Base-by-base conservation (phyloP, 768 basidiomycete genomes). In the Nevesoporus exiguus region DNA sequence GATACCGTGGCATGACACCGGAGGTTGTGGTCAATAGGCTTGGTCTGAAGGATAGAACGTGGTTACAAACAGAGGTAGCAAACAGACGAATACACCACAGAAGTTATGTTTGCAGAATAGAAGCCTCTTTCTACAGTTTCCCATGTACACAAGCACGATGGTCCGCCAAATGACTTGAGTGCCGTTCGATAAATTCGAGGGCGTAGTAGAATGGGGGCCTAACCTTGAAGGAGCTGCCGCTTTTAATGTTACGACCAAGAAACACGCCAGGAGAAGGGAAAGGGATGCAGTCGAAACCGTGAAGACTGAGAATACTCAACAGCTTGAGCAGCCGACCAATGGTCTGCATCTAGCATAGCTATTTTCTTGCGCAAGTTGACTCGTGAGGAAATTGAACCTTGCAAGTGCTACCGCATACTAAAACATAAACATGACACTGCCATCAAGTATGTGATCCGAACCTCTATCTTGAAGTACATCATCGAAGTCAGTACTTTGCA, bases 121-220 rank as follows among this genome's bases (percentile, higher is more conserved):
- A 91, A 66, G 0, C 84, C 82, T 55, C 80, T 85, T 57, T 78
- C 80, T 3, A 83, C 88, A 0, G 91, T 93, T 66, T 91, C 90
- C 93, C 93, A 95, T 77, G 93, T 87, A 93, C 2, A 94, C 83
- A 40, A 94, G 77, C n/a, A 94, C 68, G 1, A 91, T 87, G 0
- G 89, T 93, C 58, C 80, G 78, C 70, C 78, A 84, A 71, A 85
- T 93, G 46, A 80, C 75, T 59, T 91, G 86, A 1, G 92, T 91
- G 22, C 91, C 90, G 63, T 93, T 93, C n/a, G 82, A 88, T 44
- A 59, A 45, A 33, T 41, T 5, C 14, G n/a, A 37, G 25, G n/a
- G 11, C n/a, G n/a, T n/a, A 3, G 49, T 33, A 31, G 33, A 29
- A 36, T 1, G 46, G 2, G 42, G 36, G 34, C 43, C 36, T 13